Evolutionary conservation across 2,329 filamentous ascomycete species (phyloP).

Genomic region (Sporothrix mexicana): DNA sequence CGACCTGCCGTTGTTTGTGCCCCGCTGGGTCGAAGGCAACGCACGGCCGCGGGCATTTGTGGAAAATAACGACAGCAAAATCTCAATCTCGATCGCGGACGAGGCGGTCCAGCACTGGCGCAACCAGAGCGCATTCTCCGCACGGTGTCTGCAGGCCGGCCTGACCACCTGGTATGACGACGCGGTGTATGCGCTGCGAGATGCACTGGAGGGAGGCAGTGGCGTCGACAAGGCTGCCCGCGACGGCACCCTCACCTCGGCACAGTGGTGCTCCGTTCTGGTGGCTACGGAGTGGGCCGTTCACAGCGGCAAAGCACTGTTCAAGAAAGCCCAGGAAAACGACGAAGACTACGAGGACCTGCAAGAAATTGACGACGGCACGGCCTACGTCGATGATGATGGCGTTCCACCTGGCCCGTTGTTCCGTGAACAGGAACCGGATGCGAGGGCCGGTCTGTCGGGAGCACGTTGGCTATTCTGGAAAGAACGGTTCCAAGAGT

Average conservation of each 20-base stretch:
- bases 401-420: not conserved
- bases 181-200: not conserved
- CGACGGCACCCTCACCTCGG: not conserved
- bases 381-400: not conserved
- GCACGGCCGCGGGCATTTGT: not conserved
- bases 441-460: not conserved
- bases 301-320: not conserved
- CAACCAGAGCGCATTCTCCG: conserved; percentile 8
- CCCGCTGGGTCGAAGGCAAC: not conserved
- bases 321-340: not conserved
- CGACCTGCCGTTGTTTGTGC: conserved; percentile 4
- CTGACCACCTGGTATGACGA: not conserved
- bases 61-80: not conserved
- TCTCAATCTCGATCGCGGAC: not conserved
- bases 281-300: not conserved
- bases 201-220: not conserved
- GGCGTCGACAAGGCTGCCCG: not conserved
- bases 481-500: not conserved
- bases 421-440: not conserved
- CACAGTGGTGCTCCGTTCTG: not conserved
- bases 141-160: conserved; percentile 1
- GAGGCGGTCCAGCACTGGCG: not conserved
- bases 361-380: not conserved
- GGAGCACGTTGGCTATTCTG: not conserved
- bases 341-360: not conserved